A percentile compares a stretch with the other conserved stretches of the same genome.
Conservation (phyloP, 108 stramenopile genomes). For the Conticribra weissflogii region DNA sequence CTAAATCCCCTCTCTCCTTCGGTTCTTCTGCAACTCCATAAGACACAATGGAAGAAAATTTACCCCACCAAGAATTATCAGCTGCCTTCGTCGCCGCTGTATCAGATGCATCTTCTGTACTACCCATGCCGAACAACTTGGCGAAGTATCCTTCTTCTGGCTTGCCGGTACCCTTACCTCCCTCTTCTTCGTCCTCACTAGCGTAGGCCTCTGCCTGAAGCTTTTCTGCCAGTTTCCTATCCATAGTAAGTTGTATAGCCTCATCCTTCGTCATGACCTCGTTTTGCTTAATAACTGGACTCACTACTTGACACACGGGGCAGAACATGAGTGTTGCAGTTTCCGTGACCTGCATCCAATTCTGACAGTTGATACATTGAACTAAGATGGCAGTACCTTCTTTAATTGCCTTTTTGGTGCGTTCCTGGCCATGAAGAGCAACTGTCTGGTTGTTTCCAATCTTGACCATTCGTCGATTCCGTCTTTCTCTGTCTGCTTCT, state of each 20-base stretch:
- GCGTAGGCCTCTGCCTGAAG: slow-evolving; percentile 78
- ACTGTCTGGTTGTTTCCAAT: slow-evolving; percentile 64
- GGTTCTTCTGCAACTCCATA: slow-evolving; percentile 36
- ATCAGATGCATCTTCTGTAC: slow-evolving; percentile 11
- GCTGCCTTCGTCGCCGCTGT: slow-evolving; percentile 16
- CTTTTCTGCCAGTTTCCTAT: slow-evolving; percentile 77
- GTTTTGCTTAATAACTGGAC: slow-evolving; percentile 57
- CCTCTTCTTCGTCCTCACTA: slow-evolving; percentile 20
- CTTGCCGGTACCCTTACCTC: slow-evolving; percentile 7
- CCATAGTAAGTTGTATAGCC: slow-evolving; percentile 73
- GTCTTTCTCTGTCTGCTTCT: slow-evolving; percentile 15
- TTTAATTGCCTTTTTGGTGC: slow-evolving; percentile 70
- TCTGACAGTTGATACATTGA: slow-evolving; percentile 75
- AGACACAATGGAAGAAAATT: slow-evolving; percentile 21
- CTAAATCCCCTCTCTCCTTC: slow-evolving; percentile 42
- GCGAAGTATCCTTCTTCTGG: slow-evolving; percentile 45
- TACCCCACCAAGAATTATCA: slow-evolving; percentile 43
- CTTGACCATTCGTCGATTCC: slow-evolving; percentile 27
- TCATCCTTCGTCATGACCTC: slow-evolving; percentile 61
- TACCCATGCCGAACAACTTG: slow-evolving; percentile 26
- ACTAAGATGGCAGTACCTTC: slow-evolving; percentile 74
- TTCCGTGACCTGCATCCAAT: slow-evolving; percentile 86
- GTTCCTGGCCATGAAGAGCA: slow-evolving; percentile 68
- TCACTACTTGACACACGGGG: slow-evolving; percentile 73
- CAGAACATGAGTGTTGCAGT: slow-evolving; percentile 81